Evolutionary conservation across 1,284 basidiomycete genomes (phyloP).

Genomic region (Tremellales sp.): DNA sequence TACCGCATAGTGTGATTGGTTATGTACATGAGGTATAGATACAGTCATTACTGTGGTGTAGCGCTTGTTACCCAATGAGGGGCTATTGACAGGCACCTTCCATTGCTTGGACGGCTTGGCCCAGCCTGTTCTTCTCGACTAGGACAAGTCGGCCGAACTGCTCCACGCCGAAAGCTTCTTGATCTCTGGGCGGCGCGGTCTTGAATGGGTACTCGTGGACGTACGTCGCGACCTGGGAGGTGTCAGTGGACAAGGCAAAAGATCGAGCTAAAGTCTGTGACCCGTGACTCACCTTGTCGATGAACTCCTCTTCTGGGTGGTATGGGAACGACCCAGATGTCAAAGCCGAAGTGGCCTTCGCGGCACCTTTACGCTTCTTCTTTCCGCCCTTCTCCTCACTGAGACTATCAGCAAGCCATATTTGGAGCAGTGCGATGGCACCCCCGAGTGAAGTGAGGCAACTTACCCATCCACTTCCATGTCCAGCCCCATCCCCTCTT

Average conservation of each 20-base stretch:
- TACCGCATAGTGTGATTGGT: not conserved
- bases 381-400: constrained; percentile 51
- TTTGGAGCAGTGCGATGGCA: too few relatives aligned
- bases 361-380: constrained; percentile 45
- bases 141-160: constrained; percentile 71
- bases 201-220: constrained; percentile 64
- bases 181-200: constrained; percentile 59
- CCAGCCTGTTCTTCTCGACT: constrained; percentile 50
- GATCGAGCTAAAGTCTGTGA: not conserved
- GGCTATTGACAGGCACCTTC: constrained; percentile 47
- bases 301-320: constrained; percentile 79
- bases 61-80: too few relatives aligned
- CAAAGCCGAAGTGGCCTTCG: constrained; percentile 6
- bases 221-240: constrained; percentile 58
- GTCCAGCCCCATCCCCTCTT: constrained; percentile 41
- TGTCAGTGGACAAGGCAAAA: not conserved
- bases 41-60: too few relatives aligned
- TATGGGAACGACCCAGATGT: constrained; percentile 57
- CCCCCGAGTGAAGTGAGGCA: too few relatives aligned
- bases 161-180: constrained; percentile 75
- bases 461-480: constrained; percentile 31
- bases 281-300: constrained; percentile 57
- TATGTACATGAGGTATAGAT: not conserved
- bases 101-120: constrained; percentile 43
- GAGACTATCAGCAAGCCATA: too few relatives aligned